Conservation (phyloP, 2,329 filamentous ascomycete species). For the Aspergillus transmontanensis region DNA sequence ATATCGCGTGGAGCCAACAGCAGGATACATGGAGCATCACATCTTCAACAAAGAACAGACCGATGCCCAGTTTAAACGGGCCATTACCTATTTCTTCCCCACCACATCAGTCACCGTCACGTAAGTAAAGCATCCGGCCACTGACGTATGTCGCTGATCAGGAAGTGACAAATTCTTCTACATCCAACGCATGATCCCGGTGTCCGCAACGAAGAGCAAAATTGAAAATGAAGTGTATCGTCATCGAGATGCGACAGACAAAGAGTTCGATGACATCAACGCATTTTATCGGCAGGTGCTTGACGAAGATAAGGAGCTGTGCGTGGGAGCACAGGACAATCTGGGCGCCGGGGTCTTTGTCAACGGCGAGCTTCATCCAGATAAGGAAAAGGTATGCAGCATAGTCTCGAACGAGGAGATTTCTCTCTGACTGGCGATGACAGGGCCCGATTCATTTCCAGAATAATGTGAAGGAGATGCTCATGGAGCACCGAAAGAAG, state of each 20-base stretch:
- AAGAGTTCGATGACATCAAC: conserved; percentile 60
- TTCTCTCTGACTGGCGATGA: not conserved
- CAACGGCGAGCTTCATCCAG: conserved; percentile 64
- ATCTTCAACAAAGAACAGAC: conserved; percentile 52
- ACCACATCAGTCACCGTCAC: conserved; percentile 35
- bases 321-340: conserved; percentile 60
- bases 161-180: conserved; percentile 59
- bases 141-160: not conserved
- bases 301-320: conserved; percentile 65
- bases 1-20: conserved; percentile 56
- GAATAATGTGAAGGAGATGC: conserved; percentile 49
- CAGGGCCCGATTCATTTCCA: conserved; percentile 56
- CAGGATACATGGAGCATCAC: conserved; percentile 54
- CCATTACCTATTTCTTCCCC: conserved; percentile 34
- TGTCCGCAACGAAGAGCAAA: conserved; percentile 51
- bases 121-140: conserved; percentile 21
- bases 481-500: conserved; percentile 49
- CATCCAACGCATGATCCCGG: conserved; percentile 63
- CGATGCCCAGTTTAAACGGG: conserved; percentile 46
- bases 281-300: conserved; percentile 65
- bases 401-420: not conserved
- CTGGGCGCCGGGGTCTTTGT: conserved; percentile 62
- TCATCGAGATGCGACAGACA: conserved; percentile 59
- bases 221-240: conserved; percentile 67
- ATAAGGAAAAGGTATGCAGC: conserved; percentile 53